Evolutionary conservation across 2,329 filamentous ascomycete genomes (phyloP).

Genomic region (Trichothecium sympodiale): DNA sequence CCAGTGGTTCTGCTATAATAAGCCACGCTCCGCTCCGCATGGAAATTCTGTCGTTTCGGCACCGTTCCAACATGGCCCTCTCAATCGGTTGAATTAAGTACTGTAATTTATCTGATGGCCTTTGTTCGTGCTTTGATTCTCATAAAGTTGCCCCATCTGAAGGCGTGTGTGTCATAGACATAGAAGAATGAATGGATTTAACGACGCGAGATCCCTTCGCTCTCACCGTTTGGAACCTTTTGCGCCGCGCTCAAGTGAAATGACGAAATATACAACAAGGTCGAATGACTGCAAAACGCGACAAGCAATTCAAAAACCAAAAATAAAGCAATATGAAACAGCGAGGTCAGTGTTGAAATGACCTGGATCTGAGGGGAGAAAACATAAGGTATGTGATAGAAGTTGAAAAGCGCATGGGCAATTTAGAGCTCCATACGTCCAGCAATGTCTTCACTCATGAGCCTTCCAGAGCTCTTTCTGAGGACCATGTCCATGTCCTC

Average conservation of each 20-base stretch:
- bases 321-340: constrained; percentile 7
- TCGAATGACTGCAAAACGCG: constrained; percentile 7
- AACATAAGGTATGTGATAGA: constrained; percentile 1
- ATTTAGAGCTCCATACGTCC: constrained; percentile 50
- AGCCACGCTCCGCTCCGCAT: too few species aligned
- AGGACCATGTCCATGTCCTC: constrained; percentile 26
- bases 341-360: constrained; percentile 1
- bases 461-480: too few species aligned
- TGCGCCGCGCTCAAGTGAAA: constrained; percentile 13
- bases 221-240: constrained; percentile 25
- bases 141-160: too few species aligned
- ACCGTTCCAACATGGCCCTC: too few species aligned
- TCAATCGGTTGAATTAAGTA: too few species aligned
- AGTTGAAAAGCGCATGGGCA: constrained; percentile 4
- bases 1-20: too few species aligned
- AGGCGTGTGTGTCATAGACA: too few species aligned
- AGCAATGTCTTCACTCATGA: constrained; percentile 53
- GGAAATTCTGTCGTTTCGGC: too few species aligned
- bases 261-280: constrained; percentile 9
- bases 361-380: constrained; percentile 6
- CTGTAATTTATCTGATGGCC: too few species aligned
- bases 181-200: constrained; percentile 2
- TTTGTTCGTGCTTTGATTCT: too few species aligned
- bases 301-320: too few species aligned
- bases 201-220: constrained; percentile 18